phyloP scores from a whole-genome alignment of 2,329 filamentous ascomycete genomes.

The Eurotiales sp. region DNA sequence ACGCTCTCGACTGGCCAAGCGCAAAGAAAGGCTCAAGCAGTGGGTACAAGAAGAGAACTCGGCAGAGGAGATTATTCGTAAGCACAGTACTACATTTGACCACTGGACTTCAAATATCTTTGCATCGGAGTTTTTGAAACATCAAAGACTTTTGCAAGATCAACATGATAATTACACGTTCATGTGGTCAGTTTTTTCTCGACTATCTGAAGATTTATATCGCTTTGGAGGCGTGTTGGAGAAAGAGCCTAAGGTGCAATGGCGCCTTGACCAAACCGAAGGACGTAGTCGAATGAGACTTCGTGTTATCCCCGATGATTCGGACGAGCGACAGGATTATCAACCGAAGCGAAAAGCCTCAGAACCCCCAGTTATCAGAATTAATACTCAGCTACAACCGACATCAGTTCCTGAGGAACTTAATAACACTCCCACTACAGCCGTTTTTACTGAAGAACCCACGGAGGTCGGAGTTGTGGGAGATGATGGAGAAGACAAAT shows the following conservation, averaged over 20 bases:
- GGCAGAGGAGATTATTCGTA: constrained; percentile 67
- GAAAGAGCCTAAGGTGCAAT: constrained; percentile 62
- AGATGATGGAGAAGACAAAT: constrained; percentile 33
- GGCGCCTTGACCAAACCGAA: constrained; percentile 94
- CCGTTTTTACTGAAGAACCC: constrained; percentile 26
- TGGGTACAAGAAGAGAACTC: constrained; percentile 70
- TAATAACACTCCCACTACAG: constrained; percentile 30
- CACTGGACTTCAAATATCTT: constrained; percentile 97
- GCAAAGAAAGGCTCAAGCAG: constrained; percentile 75
- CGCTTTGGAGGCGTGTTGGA: constrained; percentile 79
- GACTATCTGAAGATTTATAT: constrained; percentile 72
- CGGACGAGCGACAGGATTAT: constrained; percentile 66
- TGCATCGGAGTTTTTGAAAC: constrained; percentile 84
- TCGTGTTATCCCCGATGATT: constrained; percentile 75
- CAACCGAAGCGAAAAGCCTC: constrained; percentile 77
- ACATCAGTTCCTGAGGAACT: constrained; percentile 42
- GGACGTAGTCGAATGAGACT: constrained; percentile 93
- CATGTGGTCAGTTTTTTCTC: constrained; percentile 69
- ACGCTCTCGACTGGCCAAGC: constrained; percentile 64
- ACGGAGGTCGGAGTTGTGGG: constrained; percentile 28
- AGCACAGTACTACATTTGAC: constrained; percentile 81
- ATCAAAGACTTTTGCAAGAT: constrained; percentile 84
- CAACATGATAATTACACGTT: constrained; percentile 86
- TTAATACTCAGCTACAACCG: constrained; percentile 43
- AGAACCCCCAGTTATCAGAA: constrained; percentile 44